Base-by-base conservation (phyloP, 345 rosid genomes). In the Zanthoxylum bungeanum region DNA sequence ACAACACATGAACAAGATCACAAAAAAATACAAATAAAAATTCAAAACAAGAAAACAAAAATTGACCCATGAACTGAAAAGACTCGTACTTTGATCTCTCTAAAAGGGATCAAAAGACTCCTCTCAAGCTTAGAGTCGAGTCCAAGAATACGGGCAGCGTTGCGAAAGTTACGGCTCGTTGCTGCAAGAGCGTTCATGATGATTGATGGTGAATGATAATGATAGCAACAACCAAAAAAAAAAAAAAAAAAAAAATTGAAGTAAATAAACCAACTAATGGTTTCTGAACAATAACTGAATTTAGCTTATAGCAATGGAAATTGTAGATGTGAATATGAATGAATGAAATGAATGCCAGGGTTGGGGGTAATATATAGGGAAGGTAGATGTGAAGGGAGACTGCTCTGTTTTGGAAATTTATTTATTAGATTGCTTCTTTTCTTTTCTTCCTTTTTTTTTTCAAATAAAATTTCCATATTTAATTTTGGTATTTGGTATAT, bases 101-200 rank as follows among this genome's bases (percentile, higher is more conserved):
- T 83, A 37, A 89, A 91, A 11, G 99, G 99, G 86, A 95, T 91
- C 83, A 93, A 69, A 68, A 95, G 98, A 79, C 94, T 88, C 79
- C 16, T 86, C 62, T 92, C 96, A 53, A 95, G 81, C 83, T 92
- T 92, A 8, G 99, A 89, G 82, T 95, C 99, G 77, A 95, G 71
- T 0, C 98, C 99, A 51, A 95, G 88, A 77, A 95, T 84, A 44
- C 98, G 81, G 0, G 97, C 83, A 5, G 99, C 98, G 42, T 84
- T 91, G 71, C 94, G 90, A 74, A 95, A 95, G 75, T 95, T 95
- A 22, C 99, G 91, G 84, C 81, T 92, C 10, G 99, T 92, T 28
- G 97, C 99, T 44, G 89, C 94, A 69, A 93, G 87, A 72, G 97
- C 96, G 65, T 91, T 93, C 98, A 93, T 93, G 72, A 66, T 4